Conservation (phyloP, 306 rosid species). For the Medicago ruthenica region DNA sequence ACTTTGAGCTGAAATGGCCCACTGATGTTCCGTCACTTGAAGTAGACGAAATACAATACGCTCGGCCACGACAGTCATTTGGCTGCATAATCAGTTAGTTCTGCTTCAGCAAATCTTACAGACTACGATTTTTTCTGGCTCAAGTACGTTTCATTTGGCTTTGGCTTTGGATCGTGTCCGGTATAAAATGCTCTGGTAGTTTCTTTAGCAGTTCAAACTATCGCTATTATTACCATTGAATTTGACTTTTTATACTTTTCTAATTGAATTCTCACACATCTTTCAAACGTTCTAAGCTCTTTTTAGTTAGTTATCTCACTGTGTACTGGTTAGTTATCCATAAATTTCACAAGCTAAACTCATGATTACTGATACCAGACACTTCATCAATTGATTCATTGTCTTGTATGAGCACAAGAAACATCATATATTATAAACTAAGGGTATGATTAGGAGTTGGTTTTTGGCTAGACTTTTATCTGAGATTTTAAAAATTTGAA, state of each 20-base stretch:
- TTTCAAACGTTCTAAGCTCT: background rate
- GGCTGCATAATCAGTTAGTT: background rate
- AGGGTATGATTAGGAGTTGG: no score
- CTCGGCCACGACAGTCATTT: no score
- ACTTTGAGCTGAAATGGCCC: constrained; percentile 27
- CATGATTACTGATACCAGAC: background rate
- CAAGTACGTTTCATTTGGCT: background rate
- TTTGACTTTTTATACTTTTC: background rate
- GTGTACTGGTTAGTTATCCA: background rate
- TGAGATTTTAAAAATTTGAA: no score
- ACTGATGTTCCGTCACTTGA: background rate
- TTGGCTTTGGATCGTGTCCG: background rate
- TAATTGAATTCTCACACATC: background rate
- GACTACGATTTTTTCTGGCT: no score
- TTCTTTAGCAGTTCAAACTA: background rate
- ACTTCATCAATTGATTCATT: background rate
- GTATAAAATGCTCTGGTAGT: no score
- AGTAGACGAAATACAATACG: background rate
- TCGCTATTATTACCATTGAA: background rate
- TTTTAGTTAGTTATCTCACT: background rate
- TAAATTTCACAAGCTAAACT: background rate
- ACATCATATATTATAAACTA: background rate
- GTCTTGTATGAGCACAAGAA: background rate
- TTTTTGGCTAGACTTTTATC: no score
- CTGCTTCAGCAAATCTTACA: background rate